These are phyloP conservation scores for Kwoniella heveanensis DNA, from an alignment of 768 basidiomycete genomes.

Conservation along the genomic window DNA sequence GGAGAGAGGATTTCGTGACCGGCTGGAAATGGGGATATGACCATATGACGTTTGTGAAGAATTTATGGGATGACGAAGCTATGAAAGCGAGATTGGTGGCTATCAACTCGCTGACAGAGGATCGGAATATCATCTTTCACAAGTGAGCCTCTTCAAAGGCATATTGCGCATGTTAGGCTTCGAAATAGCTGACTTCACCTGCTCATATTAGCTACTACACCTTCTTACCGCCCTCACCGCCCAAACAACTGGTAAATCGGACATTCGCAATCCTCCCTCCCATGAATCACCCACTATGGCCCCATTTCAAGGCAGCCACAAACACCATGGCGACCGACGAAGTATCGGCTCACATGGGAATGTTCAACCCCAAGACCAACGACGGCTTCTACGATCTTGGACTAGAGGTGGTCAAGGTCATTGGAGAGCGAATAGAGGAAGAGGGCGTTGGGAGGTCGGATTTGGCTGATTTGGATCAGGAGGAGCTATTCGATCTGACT, in stretches of 20 bases:
- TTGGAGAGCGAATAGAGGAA: conserved; percentile 49
- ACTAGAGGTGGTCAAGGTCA: conserved; percentile 63
- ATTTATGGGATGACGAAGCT: conserved; percentile 74
- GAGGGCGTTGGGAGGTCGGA: conserved; percentile 33
- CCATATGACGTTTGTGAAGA: conserved; percentile 86
- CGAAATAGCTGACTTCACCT: background rate
- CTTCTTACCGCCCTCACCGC: conserved; percentile 69
- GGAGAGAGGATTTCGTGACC: conserved; percentile 70
- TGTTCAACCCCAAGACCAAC: conserved; percentile 79
- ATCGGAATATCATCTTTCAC: conserved; percentile 54
- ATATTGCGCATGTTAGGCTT: conserved; percentile 1
- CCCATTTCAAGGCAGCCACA: conserved; percentile 66
- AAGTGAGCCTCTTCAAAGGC: too few relatives aligned
- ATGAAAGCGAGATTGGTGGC: conserved; percentile 67
- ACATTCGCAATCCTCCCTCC: conserved; percentile 79
- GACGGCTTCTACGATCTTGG: conserved; percentile 90
- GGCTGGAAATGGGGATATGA: conserved; percentile 77
- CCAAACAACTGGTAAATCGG: conserved; percentile 62
- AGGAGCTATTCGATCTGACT: conserved; percentile 2
- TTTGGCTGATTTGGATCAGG: conserved; percentile 5
- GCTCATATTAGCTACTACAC: conserved; percentile 70
- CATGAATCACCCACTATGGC: conserved; percentile 49
- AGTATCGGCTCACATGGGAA: conserved; percentile 79
- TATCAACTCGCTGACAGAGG: conserved; percentile 65
- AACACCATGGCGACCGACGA: conserved; percentile 76